Base-by-base conservation (phyloP, 768 basidiomycete genomes). In the Mycena epipterygia region DNA sequence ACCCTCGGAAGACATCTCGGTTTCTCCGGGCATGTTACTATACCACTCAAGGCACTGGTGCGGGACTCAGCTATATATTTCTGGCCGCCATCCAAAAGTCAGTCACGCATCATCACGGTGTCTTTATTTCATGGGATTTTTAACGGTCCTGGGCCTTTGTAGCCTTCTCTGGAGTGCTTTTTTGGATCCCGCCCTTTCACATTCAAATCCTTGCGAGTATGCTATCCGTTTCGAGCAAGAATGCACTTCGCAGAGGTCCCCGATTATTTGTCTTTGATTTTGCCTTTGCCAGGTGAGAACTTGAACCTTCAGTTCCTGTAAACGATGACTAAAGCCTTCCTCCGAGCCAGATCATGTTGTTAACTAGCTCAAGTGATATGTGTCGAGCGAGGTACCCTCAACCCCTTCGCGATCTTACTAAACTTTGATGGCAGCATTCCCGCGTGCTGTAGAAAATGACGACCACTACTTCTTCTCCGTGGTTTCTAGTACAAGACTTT, bases 91-190 rank as follows among this genome's bases (percentile, higher is more conserved):
- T 75, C 84, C 89, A 53, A 97, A 97, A 87, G 93, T 94, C 75
- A 73, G 84, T 76, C 55, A 48, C n/a, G n/a, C n/a, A n/a, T 41
- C 39, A 46, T 49, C 61, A 33, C 17, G 16, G 67, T 41, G 37
- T 39, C 72, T 73, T 64, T 59, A 39, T 60, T 66, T 65, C 27
- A 52, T 72, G 5, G 33, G 65, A 37, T 49, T 66, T 49, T 49
- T 32, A 59, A 64, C 44, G 32, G 64, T 67, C 73, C 35, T 71
- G 65, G 27, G 33, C 61, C 64, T 68, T 39, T 61, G 41, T 73
- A 93, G 93, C 84, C 90, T 67, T 88, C 89, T 30, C 84, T 97
- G 44, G 91, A 94, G 76, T 95, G 95, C n/a, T 96, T 98, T 83
- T 91, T 89, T 77, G 95, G 97, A 82, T 93, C 94, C 64, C 90